phyloP scores from a whole-genome alignment of 129 eudicot genomes.

The Escallonia herrerae region DNA sequence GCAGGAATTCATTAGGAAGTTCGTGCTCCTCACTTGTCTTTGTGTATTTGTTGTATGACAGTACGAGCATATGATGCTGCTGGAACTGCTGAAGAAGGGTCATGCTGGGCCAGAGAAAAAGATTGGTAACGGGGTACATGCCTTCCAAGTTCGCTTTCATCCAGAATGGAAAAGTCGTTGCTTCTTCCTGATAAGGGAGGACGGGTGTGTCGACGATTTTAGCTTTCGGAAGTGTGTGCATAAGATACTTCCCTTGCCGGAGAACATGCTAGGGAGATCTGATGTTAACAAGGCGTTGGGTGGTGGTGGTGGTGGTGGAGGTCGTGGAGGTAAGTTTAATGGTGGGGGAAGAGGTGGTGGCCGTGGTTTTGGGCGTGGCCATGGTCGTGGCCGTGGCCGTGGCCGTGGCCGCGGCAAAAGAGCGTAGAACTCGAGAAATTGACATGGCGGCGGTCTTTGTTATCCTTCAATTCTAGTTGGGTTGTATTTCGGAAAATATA shows the following conservation, averaged over 20 bases:
- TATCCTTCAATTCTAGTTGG: conserved; percentile 1
- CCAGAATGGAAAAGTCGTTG: conserved; percentile 85
- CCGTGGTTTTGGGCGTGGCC: conserved; percentile 57
- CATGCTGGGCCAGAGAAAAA: conserved; percentile 78
- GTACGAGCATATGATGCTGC: conserved; percentile 72
- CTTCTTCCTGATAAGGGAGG: conserved; percentile 62
- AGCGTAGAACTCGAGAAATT: conserved; percentile 44
- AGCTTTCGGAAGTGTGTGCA: conserved; percentile 98
- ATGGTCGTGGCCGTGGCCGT: conserved; percentile 25
- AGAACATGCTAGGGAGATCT: conserved; percentile 67
- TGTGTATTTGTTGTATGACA: conserved; percentile 13
- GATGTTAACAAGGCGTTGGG: conserved; percentile 73
- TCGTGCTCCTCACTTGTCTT: not conserved
- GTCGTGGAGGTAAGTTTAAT: conserved; percentile 16
- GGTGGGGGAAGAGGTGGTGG: conserved; percentile 50
- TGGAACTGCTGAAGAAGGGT: conserved; percentile 78
- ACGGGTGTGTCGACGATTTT: conserved; percentile 75
- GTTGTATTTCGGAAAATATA: not conserved
- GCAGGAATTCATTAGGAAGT: not conserved
- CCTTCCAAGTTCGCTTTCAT: conserved; percentile 73
- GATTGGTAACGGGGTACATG: conserved; percentile 53
- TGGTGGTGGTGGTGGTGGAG: conserved; percentile 47
- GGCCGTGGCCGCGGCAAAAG: conserved; percentile 7
- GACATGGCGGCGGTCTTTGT: conserved; percentile 8
- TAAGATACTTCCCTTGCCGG: conserved; percentile 87